Conservation (phyloP, 2,329 filamentous ascomycete genomes). For the Tolypocladium sp. region DNA sequence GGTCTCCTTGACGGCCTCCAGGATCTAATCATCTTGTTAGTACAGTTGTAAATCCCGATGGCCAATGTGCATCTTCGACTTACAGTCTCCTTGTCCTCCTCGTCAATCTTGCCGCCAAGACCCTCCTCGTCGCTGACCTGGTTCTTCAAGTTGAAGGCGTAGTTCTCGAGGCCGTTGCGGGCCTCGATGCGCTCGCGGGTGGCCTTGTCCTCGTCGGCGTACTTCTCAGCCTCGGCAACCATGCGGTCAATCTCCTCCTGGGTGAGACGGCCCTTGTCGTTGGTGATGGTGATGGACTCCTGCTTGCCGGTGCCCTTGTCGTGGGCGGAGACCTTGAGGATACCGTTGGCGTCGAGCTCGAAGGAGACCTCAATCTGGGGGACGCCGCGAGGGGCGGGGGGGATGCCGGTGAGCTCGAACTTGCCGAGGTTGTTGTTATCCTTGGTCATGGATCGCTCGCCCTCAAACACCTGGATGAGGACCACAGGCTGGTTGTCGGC, state of each 20-base stretch:
- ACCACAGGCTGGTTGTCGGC: conserved; percentile 96
- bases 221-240: conserved; percentile 97
- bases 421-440: conserved; percentile 97
- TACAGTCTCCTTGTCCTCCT: conserved; percentile 95
- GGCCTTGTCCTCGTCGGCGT: conserved; percentile 98
- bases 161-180: conserved; percentile 96
- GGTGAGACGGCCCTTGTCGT: conserved; percentile 96
- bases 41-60: conserved; percentile 2
- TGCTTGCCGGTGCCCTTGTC: conserved; percentile 98
- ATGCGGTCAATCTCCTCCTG: conserved; percentile 98
- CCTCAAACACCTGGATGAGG: conserved; percentile 91
- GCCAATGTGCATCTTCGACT: conserved; percentile 26
- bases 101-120: conserved; percentile 95
- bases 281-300: conserved; percentile 97
- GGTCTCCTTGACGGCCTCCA: conserved; percentile 94
- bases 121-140: conserved; percentile 95
- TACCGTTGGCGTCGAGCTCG: conserved; percentile 96
- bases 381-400: conserved; percentile 88
- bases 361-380: conserved; percentile 98
- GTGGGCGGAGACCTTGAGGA: conserved; percentile 88
- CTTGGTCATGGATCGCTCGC: conserved; percentile 88
- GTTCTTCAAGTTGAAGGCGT: conserved; percentile 98
- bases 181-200: conserved; percentile 95
- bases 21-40: conserved; percentile 49
- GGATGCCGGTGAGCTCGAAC: conserved; percentile 95